These are phyloP conservation scores for Amanita jacksonii DNA, from an alignment of 768 basidiomycete species.

Conservation along the genomic window DNA sequence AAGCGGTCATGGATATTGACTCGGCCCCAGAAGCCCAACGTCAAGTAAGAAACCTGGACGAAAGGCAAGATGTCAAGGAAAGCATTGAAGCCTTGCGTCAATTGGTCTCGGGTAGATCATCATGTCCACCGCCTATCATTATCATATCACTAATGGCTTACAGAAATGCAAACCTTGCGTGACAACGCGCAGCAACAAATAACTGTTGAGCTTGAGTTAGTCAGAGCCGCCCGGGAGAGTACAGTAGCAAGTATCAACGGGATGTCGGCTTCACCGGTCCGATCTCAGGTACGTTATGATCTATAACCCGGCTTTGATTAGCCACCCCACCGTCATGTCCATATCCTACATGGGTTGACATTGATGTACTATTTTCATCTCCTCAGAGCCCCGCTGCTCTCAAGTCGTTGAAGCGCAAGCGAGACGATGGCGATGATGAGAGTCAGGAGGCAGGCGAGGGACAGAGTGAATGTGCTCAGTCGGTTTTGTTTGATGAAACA, in stretches of 20 bases:
- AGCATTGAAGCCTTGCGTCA: conserved; percentile 26
- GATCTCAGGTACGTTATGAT: neutral
- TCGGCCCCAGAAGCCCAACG: conserved; percentile 2
- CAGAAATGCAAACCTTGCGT: conserved; percentile 38
- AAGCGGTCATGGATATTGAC: neutral
- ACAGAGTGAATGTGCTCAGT: neutral
- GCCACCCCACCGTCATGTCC: conserved; percentile 17
- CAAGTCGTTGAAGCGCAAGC: conserved; percentile 56
- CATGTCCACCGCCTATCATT: neutral
- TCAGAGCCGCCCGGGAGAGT: conserved; percentile 27
- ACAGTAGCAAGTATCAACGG: neutral
- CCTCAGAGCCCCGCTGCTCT: conserved; percentile 16
- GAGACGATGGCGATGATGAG: conserved; percentile 27
- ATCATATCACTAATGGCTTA: conserved; percentile 1
- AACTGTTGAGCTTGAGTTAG: conserved; percentile 32
- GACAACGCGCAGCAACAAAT: conserved; percentile 36
- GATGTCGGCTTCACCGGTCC: neutral
- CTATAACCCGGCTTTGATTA: neutral
- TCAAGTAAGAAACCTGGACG: conserved; percentile 4
- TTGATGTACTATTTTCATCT: conserved; percentile 12
- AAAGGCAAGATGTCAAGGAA: conserved; percentile 20
- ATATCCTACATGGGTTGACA: conserved; percentile 2
- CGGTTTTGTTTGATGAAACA: too few species aligned
- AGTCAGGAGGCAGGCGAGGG: conserved; percentile 9
- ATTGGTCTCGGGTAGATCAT: conserved; percentile 32